phyloP scores from a whole-genome alignment of 306 rosid species.

The Phaseolus lunatus region DNA sequence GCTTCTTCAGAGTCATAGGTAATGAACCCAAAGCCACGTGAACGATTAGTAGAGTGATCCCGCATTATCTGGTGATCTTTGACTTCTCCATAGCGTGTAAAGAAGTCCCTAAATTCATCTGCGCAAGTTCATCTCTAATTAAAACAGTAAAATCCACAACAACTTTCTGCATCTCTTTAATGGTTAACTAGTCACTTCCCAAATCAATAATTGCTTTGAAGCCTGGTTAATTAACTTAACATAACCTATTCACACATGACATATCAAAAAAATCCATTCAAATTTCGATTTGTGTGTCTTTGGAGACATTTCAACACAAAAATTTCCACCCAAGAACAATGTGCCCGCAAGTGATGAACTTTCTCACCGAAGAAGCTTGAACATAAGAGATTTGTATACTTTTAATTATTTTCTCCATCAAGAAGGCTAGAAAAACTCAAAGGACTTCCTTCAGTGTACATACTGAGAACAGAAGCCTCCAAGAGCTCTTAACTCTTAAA shows the following conservation, averaged over 20 bases:
- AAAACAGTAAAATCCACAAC: slow-evolving; percentile 18
- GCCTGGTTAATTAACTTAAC: neutral
- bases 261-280: slow-evolving; percentile 2
- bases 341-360: neutral
- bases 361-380: neutral
- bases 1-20: slow-evolving; percentile 82
- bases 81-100: slow-evolving; percentile 79
- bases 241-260: slow-evolving; percentile 7
- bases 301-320: neutral
- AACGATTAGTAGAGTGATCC: slow-evolving; percentile 84
- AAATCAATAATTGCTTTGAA: neutral
- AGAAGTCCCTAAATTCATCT: slow-evolving; percentile 78
- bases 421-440: neutral
- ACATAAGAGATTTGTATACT: neutral
- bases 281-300: neutral
- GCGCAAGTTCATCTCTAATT: slow-evolving; percentile 46
- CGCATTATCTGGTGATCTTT: slow-evolving; percentile 89
- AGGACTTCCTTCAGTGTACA: slow-evolving; percentile 14
- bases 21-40: slow-evolving; percentile 89
- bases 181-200: neutral
- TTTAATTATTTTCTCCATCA: neutral
- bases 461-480: slow-evolving; percentile 20
- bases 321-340: neutral
- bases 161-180: neutral
- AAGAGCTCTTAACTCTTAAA: slow-evolving; percentile 12